Base-by-base conservation (phyloP, 2,329 filamentous ascomycete species). In the Apiospora saccharicola region DNA sequence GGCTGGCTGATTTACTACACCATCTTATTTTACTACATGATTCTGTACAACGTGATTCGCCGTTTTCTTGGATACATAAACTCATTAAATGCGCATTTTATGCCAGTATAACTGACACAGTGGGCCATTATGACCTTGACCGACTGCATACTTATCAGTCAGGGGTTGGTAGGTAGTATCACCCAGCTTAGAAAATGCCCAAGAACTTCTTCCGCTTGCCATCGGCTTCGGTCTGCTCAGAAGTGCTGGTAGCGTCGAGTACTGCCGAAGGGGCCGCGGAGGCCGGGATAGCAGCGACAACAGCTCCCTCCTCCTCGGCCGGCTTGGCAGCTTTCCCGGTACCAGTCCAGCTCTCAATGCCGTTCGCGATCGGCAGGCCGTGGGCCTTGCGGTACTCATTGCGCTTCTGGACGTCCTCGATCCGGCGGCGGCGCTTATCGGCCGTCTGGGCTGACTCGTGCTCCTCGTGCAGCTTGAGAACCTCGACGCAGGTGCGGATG, bases 341-440 rank as follows among this genome's bases (percentile, higher is more conserved):
- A 16, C 61, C 71, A 4, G 44, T 72, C 70, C 61, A 71, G 44
- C 75, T 75, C 71, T 76, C 78, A 68, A 79, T 73, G 10, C 79
- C 76, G 13, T 71, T 73, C 14, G 75, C 75, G 67, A 78, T 72
- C 81, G 95, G 92, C 79, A 97, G 82, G 13, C 94, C 95, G 85
- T 98, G 94, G 73, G 93, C 94, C 83, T 94, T 92, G 78, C 95
- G 91, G 83, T 94, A 99, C 82, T 93, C 91, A 74, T 90, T 90
- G 78, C 96, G 89, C 90, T 98, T 98, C 81, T 92, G 89, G 41
- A 96, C 92, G 84, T 99, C 96, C 76, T 98, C 94, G 71, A 94
- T 87, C 76, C 91, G 91, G 79, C 88, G 88, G 78, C 90, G 89
- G 71, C 95, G 89, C 84, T 91, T 90, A 82, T 95, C 93, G 70